Base-by-base conservation (phyloP, 2,329 filamentous ascomycete species). In the Emmonsia crescens region DNA sequence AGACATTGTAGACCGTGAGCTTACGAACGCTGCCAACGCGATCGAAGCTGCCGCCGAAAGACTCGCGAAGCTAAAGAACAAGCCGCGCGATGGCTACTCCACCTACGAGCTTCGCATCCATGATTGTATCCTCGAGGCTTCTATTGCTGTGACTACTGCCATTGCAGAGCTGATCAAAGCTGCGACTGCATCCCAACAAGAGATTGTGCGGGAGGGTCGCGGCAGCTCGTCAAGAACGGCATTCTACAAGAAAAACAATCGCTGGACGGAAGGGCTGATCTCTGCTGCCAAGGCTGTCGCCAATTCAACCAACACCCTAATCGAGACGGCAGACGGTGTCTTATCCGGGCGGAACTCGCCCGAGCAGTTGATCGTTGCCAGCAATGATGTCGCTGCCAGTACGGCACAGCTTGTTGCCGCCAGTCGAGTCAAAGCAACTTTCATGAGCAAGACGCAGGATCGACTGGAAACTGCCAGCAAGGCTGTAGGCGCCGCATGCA, bases 191-290 rank as follows among this genome's bases (percentile, higher is more conserved):
- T 95, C 93, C 1, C 94, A 99, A 74, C 87, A 96, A 73, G 94
- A 99, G 78, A 99, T 99, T 71, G 94, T 99, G 51, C 87, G 91
- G 66, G 91, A 96, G 65, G 94, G 94, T 8, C 87, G 89, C 24
- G 94, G 94, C 42, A 89, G 87, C 31, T 90, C 89, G 59, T 95
- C 91, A 52, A 85, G 87, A 62, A 95, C 92, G 1, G 91, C 92
- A 29, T 99, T 99, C 76, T 99, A 99, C 86, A 97, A 97, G 83
- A 97, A 97, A 81, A 96, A 99, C 83, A 99, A 97, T 78, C 85
- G 94, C 59, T 99, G 94, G 94, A 99, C 94, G 0, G 94, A 99
- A 72, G 94, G 94, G 56, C 85, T 99, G 64, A 96, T 99, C 72
- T 96, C 91, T 44, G 94, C 94, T 0, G 93, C 94, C 66, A 99